Evolutionary conservation across 2,329 filamentous ascomycete species (phyloP).

Genomic region (Lasiodiplodia citricola): DNA sequence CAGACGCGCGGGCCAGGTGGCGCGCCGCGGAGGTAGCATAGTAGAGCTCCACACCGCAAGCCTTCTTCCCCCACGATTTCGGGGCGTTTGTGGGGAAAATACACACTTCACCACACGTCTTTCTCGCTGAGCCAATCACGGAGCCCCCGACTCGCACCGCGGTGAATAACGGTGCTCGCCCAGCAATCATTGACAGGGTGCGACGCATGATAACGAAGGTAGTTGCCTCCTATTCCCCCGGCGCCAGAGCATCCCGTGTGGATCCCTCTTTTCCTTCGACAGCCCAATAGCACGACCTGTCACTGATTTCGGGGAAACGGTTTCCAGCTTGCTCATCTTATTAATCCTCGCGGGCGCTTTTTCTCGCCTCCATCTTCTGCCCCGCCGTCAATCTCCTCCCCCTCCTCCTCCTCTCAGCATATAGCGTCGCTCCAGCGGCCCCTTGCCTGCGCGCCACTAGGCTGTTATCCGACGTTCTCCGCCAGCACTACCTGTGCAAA

Average conservation of each 20-base stretch:
- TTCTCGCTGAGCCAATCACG: too few species aligned
- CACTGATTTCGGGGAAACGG: background rate
- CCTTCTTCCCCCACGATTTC: background rate
- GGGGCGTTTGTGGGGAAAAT: background rate
- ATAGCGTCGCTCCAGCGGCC: background rate
- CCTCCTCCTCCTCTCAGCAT: background rate
- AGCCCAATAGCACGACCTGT: background rate
- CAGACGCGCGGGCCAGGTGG: constrained; percentile 14
- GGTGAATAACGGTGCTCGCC: too few species aligned
- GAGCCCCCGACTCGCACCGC: too few species aligned
- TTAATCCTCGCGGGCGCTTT: background rate
- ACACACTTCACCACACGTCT: too few species aligned
- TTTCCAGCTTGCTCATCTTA: background rate
- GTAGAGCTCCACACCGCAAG: background rate
- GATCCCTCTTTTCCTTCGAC: background rate
- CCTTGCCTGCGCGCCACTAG: background rate
- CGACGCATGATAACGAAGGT: constrained; percentile 2
- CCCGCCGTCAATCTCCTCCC: background rate
- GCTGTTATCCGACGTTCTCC: background rate
- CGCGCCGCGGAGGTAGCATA: background rate
- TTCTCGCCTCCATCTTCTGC: background rate
- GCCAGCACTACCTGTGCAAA: background rate
- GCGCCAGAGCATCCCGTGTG: background rate
- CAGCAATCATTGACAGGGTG: background rate
- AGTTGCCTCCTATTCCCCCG: background rate